These are phyloP conservation scores for Aspergillus affinis DNA, from an alignment of 495 filamentous ascomycete species.

Conservation along the genomic window DNA sequence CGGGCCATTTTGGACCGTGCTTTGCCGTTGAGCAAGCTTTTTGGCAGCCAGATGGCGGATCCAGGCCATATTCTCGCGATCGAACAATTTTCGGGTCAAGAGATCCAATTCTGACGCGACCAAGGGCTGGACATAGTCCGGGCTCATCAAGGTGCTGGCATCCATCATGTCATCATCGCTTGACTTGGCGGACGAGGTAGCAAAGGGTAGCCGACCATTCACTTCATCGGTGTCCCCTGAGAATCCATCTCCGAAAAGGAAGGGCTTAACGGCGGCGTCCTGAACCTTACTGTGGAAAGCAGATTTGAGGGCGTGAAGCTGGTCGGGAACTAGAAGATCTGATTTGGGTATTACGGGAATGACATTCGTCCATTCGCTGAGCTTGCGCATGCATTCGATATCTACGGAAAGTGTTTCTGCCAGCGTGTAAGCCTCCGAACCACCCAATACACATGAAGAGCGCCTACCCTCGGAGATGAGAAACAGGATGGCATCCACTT, in stretches of 20 bases:
- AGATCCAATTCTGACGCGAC: constrained; percentile 69
- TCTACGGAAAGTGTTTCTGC: constrained; percentile 71
- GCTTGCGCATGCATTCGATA: constrained; percentile 70
- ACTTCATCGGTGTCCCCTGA: constrained; percentile 26
- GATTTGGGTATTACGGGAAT: constrained; percentile 80
- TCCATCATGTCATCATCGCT: constrained; percentile 90
- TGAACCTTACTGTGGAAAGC: constrained; percentile 54
- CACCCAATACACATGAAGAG: constrained; percentile 17
- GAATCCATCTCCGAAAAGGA: constrained; percentile 58
- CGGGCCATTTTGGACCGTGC: constrained; percentile 14
- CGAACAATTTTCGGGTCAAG: constrained; percentile 74
- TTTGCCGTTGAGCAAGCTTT: constrained; percentile 75
- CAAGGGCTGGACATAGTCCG: constrained; percentile 87
- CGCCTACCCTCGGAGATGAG: constrained; percentile 65
- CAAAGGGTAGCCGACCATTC: constrained; percentile 56
- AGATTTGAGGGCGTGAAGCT: constrained; percentile 62
- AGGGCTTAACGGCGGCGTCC: constrained; percentile 61
- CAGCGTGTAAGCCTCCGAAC: constrained; percentile 18
- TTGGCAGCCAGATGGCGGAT: constrained; percentile 83
- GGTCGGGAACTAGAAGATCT: constrained; percentile 62
- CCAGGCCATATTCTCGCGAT: constrained; percentile 77
- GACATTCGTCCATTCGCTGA: constrained; percentile 80
- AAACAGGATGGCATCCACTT: constrained; percentile 88
- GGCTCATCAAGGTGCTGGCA: constrained; percentile 89
- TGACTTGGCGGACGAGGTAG: constrained; percentile 75